Base-by-base conservation (phyloP, 306 rosid genomes). In the Quillaja saponaria region DNA sequence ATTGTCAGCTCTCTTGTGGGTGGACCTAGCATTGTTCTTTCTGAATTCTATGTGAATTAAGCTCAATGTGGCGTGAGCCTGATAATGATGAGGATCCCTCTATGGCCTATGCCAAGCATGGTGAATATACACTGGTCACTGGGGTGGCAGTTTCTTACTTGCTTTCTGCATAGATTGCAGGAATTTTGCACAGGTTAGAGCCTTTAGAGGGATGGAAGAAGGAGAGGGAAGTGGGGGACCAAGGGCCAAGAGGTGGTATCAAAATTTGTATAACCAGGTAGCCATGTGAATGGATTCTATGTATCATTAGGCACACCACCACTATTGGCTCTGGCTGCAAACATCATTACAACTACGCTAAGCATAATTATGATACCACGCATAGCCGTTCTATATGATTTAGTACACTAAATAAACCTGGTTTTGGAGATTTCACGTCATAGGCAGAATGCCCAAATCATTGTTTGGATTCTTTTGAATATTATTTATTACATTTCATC, bases 241-340 rank as follows among this genome's bases (percentile, higher is more conserved):
- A 0, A 16, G 25, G 52, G 58, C 38, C 80, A 0, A 16, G 25
- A 48, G 58, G 35, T 7, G 3, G 41, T 40, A 55, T 20, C n/a
- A 48, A 67, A 17, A 58, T 50, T 71, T 64, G 18, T 51, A 31
- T 13, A 20, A 51, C 48, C 33, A 57, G 67, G 71, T 19, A 66
- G 60, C 49, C 82, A 72, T 61, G 84, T 72, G 84, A 59, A 45
- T n/a, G 52, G 68, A 55, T 48, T 63, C 57, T 49, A 57, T 18
- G 13, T 31, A 80, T 86, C 38, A 83, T 83, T 76, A 71, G 49
- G 58, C 68, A 18, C 81, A 81, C 80, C 81, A 71, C 56, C 46
- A 17, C 10, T n/a, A n/a, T n/a, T n/a, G n/a, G n/a, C n/a, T n/a
- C n/a, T 25, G 68, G 73, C 57, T 37, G 73, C 73, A 56, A 64